Evolutionary conservation across 768 basidiomycete genomes (phyloP), one percentile per base, ranked within the genome.

Genomic region (Stropharia rugosoannulata): DNA sequence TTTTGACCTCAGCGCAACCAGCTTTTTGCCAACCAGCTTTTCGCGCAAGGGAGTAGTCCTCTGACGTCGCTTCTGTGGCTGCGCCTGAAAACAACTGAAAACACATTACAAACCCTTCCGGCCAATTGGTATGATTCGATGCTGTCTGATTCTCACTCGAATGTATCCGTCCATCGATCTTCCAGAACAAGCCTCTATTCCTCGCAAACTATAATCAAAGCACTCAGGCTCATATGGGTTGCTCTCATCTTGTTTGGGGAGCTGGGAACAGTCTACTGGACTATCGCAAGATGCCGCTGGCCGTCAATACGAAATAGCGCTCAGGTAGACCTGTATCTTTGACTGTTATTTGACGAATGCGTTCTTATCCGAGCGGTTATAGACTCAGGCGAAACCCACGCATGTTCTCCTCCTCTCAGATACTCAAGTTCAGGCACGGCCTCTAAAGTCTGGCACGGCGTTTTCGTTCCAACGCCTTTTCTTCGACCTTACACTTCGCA

Each of bases 351-450:
- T 22, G 1, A 22, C 22, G 22, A 22, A 22, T 22, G 22, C 22
- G 4, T 22, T 35, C 9, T 43, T 49, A 12, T 46, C 51, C 49
- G 58, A 51, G 55, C 18, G 43, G 7, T 36, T 50, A 36, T 55
- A 56, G 40, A 8, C 13, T 37, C 49, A 42, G 38, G 51, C 39
- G 36, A 63, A 58, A 56, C 64, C 77, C 19, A 76, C 83, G 0
- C 87, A 83, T 60, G 79, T 91, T 15, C 75, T 93, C 25, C 72
- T 93, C 52, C 65, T 90, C 8, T 77, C 89, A 3, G 91, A 93
- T 62, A 79, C 85, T 7, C 89, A 87, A 64, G 75, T 90, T 12
- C 76, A 71, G 25, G 72, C 77, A 46, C 72, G 71, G 55, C 76
- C 69, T 9, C 38, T 70, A 62, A 52, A 69, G 51, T 68, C 13